Base-by-base conservation (phyloP, 73 alveolate species). In the Symbiodinium natans region DNA sequence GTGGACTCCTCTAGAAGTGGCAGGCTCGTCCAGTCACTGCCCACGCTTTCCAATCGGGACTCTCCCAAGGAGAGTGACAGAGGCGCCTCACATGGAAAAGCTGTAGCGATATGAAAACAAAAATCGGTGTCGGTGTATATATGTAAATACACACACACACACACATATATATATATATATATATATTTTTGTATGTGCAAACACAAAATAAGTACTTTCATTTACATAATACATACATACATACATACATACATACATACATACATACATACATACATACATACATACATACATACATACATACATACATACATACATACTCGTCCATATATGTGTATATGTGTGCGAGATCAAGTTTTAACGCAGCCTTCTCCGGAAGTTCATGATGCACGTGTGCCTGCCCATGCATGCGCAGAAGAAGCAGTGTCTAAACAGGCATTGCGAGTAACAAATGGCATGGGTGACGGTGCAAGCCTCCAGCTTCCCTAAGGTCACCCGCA, bases 11-110 rank as follows among this genome's bases (percentile, higher is more conserved):
- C 86, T 25, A n/a, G 25, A 73, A 9, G 82, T 10, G 95, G 95
- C 73, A 88, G 43, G 42, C 86, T 59, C 48, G 73, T 56, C 95
- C 95, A 88, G 80, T 88, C 95, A 21, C 19, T 40, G 73, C 95
- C 95, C n/a, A 88, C 95, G 40, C 95, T 88, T 29, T 88, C 95
- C 71, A 88, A 43, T 40, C 73, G 48, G 48, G 95, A 88, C 86
- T 88, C 86, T 33, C 95, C 95, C 95, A 88, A 29, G 29, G 95
- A 82, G 27, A 88, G 27, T 39, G 95, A 63, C 95, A 88, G 11
- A 46, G 86, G 95, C 13, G 95, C 95, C 95, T 87, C 59, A 46
- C 59, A 46, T 27, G n/a, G n/a, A n/a, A n/a, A n/a, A n/a, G n/a
- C n/a, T n/a, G n/a, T n/a, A n/a, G n/a, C n/a, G n/a, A n/a, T n/a